Base-by-base conservation (phyloP, 83 land plant genomes). In the Picea mariana region DNA sequence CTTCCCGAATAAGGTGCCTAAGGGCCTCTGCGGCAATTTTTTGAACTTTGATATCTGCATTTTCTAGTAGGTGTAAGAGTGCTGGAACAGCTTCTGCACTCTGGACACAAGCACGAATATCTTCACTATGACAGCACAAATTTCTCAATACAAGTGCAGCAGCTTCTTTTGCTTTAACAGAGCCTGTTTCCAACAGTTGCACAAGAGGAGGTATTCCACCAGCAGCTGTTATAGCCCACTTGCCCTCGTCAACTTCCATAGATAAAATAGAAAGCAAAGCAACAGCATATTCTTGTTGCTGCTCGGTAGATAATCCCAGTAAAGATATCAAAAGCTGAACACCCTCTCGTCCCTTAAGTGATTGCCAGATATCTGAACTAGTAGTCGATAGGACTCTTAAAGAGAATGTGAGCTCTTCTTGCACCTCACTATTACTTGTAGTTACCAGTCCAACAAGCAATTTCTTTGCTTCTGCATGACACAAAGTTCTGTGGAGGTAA, bases 161-260 rank as follows among this genome's bases (percentile, higher is more conserved):
- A 86, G 87, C 91, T 84, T 93, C 94, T 81, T 77, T 89, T 69
- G 98, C 98, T 81, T 88, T 92, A 38, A 80, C 84, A 40, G 98
- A 95, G 44, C 98, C 96, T 16, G 83, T 85, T 80, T 93, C 96
- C 78, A 95, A 59, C 27, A 95, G 79, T 80, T 91, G 96, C 15
- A 95, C 98, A 71, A 95, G 84, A 5, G 98, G 96, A 68, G 98
- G 96, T 73, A 95, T 95, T 11, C 98, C 98, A 71, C 98, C 98
- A 68, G 96, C 95, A 78, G 98, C 98, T 62, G 98, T 95, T n/a
- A 95, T 93, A 40, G 98, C 95, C 98, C 98, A 93, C 59, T 95
- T 95, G 79, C 94, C 88, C 55, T 92, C 96, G 88, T 89, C 93
- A 78, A 85, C 87, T 86, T 95, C 87, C 13, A 88, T 86, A 24